Base-by-base conservation (phyloP, 2,329 filamentous ascomycete genomes). In the Cercospora zeina region DNA sequence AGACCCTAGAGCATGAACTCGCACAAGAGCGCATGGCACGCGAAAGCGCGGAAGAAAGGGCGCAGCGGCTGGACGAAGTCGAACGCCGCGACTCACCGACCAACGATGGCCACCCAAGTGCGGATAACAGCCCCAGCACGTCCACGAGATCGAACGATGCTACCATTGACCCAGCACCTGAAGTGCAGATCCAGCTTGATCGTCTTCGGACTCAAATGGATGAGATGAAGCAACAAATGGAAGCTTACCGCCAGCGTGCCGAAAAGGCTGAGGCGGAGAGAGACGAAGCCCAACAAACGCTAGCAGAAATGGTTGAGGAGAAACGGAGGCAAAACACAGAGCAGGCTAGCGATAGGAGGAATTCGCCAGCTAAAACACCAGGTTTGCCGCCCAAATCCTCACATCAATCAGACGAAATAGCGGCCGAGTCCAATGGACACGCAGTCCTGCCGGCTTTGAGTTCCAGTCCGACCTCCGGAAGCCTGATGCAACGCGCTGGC, bases 221-320 rank as follows among this genome's bases (percentile, higher is more conserved):
- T 59, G 87, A 88, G 61, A 86, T 96, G 80, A 90, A 88, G 76
- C 82, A 87, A 65, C 89, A 96, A 73, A 87, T 96, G 73, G 88
- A 95, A 58, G 78, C 82, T 6, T 96, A 90, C 79, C 88, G 88
- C 70, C 80, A 85, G 60, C 87, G 91, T 31, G 92, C 92, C 8
- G 89, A 96, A 74, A 67, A 54, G 62, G 93, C 92, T 3, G 93
- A 97, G 74, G 79, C 84, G 8, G 92, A 96, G 70, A 85, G 88
- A 50, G 86, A 88, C 59, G 81, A 85, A 45, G 86, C 87, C 58
- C 87, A 89, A 59, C 88, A 89, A 74, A 89, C 88, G 1, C 78
- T 99, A 49, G 88, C 89, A 1, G 90, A 96, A 73, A 95, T 97
- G 91, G 87, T 97, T 11, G 82, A 90, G 69, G 88, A 89, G 67